Evolutionary conservation across 116 monocot genomes (phyloP), one percentile per base, ranked within the genome.

Genomic region (Posidonia oceanica): DNA sequence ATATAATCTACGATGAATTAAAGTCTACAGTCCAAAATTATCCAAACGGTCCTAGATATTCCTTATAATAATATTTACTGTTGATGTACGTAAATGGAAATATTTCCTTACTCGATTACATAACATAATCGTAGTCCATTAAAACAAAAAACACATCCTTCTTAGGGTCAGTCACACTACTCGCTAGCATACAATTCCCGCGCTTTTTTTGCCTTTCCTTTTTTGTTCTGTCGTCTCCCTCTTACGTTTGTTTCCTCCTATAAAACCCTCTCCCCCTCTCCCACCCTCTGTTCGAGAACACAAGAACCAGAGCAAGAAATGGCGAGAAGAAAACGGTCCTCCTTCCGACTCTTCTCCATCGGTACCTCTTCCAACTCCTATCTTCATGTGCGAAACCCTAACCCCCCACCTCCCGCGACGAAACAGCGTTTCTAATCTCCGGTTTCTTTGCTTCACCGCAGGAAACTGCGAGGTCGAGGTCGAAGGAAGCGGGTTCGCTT

Each of bases 391-490:
- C 56, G 0, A 56, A 56, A 3, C 56, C 56, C 15, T 56, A 56
- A 56, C 4, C 15, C 42, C 4, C 15, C 42, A 42, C 42, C 42
- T 42, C 42, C 7, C 42, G 42, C 42, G 0, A 2, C 3, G 0
- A 16, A 14, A 16, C 14, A 56, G 4, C 64, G 7, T 13, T 64
- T 36, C 15, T 39, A 39, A 37, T 39, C 64, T 42, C 8, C 42
- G 8, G 4, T 8, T 4, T 42, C 8, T 8, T 42, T 36, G 7
- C 14, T 39, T 16, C 64, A 36, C 37, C 12, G 4, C 15, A 83
- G 90, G 91, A 4, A 86, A 91, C 29, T 91, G 91, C 70, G 79
- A 69, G 22, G 84, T 91, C 54, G 83, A 80, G 69, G 70, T 87
- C 64, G 77, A 75, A 54, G 87, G 80, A 22, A 56, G 57, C 15